Percentiles rank a stretch among this genome's conserved stretches.
Conservation (phyloP, 225 moss, liverwort and hornwort genomes). For the Ulota crispa region DNA sequence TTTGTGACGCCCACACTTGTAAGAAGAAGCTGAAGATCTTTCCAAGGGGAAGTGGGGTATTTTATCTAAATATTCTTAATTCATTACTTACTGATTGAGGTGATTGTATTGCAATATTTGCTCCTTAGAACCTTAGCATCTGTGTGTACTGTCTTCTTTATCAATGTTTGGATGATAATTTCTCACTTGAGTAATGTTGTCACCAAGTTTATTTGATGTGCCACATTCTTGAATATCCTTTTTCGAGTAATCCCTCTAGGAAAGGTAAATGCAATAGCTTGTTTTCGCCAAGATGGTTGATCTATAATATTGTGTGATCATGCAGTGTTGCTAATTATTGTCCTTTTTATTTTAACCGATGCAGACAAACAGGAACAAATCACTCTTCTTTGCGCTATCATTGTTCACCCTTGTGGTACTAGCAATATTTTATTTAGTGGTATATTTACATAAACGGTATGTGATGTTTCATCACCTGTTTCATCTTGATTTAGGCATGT, state of each 20-base stretch:
- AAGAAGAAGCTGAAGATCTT: slow-evolving; percentile 61
- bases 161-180: neutral
- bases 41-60: slow-evolving; percentile 87
- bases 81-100: neutral
- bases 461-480: neutral
- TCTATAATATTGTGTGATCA: neutral
- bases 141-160: neutral
- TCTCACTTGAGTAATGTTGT: neutral
- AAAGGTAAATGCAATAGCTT: neutral
- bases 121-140: neutral
- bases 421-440: slow-evolving; percentile 69
- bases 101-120: neutral
- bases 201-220: neutral
- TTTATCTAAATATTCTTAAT: slow-evolving; percentile 19
- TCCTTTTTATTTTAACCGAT: slow-evolving; percentile 22
- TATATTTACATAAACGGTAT: slow-evolving; percentile 74
- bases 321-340: slow-evolving; percentile 8
- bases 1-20: slow-evolving; percentile 84
- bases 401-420: slow-evolving; percentile 70
- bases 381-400: slow-evolving; percentile 70
- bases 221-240: neutral
- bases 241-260: neutral
- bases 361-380: slow-evolving; percentile 77
- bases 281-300: neutral
- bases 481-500: slow-evolving; percentile 1